A percentile compares a stretch with the other conserved stretches of the same genome.
Conservation (phyloP, 2,329 filamentous ascomycete species). For the Arthrobotrys conoides region DNA sequence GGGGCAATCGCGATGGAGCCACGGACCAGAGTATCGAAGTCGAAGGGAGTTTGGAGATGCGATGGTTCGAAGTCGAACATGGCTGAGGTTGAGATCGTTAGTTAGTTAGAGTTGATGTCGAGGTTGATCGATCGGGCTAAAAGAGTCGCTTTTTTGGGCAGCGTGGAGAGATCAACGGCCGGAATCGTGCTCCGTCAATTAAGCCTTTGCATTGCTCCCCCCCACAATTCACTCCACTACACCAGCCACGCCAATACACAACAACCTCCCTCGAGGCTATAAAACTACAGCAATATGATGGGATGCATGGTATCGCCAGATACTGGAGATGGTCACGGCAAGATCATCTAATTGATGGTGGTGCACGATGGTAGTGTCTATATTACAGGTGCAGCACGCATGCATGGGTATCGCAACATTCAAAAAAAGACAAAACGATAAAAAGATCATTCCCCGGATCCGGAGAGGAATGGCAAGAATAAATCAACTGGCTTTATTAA, state of each 20-base stretch:
- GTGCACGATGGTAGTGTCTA: too few species aligned
- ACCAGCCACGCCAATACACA: background rate
- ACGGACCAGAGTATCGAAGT: background rate
- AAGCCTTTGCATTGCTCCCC: slow-evolving; percentile 1
- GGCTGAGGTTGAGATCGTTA: background rate
- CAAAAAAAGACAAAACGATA: too few species aligned
- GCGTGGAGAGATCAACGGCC: slow-evolving; percentile 11
- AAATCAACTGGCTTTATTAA: too few species aligned
- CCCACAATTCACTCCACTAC: background rate
- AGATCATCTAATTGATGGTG: too few species aligned
- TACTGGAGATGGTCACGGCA: too few species aligned
- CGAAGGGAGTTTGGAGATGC: background rate
- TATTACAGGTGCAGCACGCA: too few species aligned
- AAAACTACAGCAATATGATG: too few species aligned
- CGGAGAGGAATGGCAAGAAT: too few species aligned
- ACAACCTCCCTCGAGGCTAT: too few species aligned
- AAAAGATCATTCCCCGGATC: too few species aligned
- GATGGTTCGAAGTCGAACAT: background rate
- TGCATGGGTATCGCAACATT: too few species aligned
- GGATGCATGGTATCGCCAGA: too few species aligned
- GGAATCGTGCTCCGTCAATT: slow-evolving; percentile 20
- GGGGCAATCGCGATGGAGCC: background rate
- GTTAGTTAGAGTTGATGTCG: background rate
- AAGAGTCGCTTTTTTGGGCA: background rate
- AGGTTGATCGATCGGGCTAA: background rate